Conservation (phyloP, 371 early-diverging fungal genomes). For the Rhizopus delemar region DNA sequence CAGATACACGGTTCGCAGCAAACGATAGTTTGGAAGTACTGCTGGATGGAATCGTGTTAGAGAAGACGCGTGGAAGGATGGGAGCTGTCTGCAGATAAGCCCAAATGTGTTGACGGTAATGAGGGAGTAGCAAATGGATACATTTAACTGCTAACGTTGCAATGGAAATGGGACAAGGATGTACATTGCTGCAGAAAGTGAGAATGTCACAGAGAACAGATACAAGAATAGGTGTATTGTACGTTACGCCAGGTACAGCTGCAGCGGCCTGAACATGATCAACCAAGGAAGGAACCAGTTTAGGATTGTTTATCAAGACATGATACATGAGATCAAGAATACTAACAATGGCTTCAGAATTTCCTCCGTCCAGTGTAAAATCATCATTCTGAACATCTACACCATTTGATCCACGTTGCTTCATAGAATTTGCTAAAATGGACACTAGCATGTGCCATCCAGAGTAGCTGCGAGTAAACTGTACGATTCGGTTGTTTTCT, state of each 20-base stretch:
- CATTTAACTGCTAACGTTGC: slow-evolving; percentile 35
- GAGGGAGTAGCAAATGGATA: slow-evolving; percentile 36
- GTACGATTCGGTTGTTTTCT: slow-evolving; percentile 24
- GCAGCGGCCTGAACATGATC: slow-evolving; percentile 31
- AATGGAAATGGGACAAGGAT: slow-evolving; percentile 19
- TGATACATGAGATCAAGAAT: slow-evolving; percentile 34
- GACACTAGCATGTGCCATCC: slow-evolving; percentile 41
- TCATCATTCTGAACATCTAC: slow-evolving; percentile 26
- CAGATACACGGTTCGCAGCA: slow-evolving; percentile 15
- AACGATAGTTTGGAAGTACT: slow-evolving; percentile 2
- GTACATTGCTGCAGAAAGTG: slow-evolving; percentile 14
- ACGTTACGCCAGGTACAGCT: background rate
- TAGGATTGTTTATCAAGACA: slow-evolving; percentile 25
- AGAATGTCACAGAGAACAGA: slow-evolving; percentile 33
- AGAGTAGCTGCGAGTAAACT: slow-evolving; percentile 28
- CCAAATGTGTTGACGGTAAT: slow-evolving; percentile 37
- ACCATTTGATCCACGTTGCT: background rate
- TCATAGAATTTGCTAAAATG: slow-evolving; percentile 26
- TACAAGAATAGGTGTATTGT: slow-evolving; percentile 24
- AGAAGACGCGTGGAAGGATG: slow-evolving; percentile 29
- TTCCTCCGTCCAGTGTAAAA: slow-evolving; percentile 18
- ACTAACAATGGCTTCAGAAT: slow-evolving; percentile 21
- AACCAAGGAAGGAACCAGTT: slow-evolving; percentile 24
- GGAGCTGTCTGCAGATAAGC: slow-evolving; percentile 31
- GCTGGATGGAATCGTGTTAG: background rate